Evolutionary conservation across 352 stramenopile species (phyloP).

Genomic region (Pythium aquatile): DNA sequence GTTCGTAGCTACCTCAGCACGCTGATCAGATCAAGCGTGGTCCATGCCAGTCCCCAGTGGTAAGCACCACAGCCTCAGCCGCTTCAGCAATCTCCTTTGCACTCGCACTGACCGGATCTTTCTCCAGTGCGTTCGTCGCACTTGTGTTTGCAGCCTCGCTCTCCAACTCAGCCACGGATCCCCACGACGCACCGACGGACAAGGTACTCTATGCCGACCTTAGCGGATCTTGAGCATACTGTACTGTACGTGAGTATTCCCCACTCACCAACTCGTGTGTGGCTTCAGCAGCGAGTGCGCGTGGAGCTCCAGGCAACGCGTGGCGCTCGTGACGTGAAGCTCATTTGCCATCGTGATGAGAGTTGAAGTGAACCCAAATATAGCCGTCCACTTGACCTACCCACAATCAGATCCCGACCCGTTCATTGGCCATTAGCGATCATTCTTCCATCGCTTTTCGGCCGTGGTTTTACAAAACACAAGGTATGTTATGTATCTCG

Average conservation of each 20-base stretch:
- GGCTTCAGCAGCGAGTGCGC: background rate
- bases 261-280: background rate
- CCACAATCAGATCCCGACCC: background rate
- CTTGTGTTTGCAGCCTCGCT: conserved; percentile 26
- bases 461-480: background rate
- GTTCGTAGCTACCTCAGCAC: conserved; percentile 19
- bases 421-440: background rate
- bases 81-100: no score
- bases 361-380: conserved; percentile 14
- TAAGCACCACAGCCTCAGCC: background rate
- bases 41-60: conserved; percentile 4
- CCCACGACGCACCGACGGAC: background rate
- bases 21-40: conserved; percentile 6
- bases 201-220: conserved; percentile 8
- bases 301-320: conserved; percentile 14
- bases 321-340: conserved; percentile 19
- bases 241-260: background rate
- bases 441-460: no score
- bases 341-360: conserved; percentile 20
- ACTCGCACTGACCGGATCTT: background rate
- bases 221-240: background rate
- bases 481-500: conserved; percentile 6
- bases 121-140: conserved; percentile 22
- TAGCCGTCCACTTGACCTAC: background rate
- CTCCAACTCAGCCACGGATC: conserved; percentile 11